Conservation (phyloP, 2,329 filamentous ascomycete species). For the Cladophialophora carrionii region DNA sequence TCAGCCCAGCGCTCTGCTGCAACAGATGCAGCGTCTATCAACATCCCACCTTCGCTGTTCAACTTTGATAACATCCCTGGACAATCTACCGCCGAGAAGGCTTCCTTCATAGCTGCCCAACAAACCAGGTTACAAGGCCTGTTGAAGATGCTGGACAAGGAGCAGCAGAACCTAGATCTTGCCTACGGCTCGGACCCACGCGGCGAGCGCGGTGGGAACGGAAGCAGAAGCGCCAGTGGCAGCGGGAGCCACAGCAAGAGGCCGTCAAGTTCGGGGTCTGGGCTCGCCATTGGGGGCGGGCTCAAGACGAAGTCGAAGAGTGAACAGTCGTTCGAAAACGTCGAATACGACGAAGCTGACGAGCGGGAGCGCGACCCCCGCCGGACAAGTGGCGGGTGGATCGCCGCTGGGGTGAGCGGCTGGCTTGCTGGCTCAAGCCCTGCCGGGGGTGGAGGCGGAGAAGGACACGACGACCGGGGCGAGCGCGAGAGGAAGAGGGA, state of each 20-base stretch:
- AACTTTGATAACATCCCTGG: constrained; percentile 71
- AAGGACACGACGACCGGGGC: constrained; percentile 8
- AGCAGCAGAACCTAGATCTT: constrained; percentile 66
- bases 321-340: constrained; percentile 87
- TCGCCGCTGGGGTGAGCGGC: constrained; percentile 29
- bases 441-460: constrained; percentile 20
- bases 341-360: constrained; percentile 75
- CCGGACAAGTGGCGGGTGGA: constrained; percentile 36
- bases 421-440: constrained; percentile 32
- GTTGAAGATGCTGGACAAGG: constrained; percentile 75
- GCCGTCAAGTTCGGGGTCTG: constrained; percentile 35
- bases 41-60: constrained; percentile 61
- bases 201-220: constrained; percentile 17
- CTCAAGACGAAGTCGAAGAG: constrained; percentile 69
- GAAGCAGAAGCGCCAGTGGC: constrained; percentile 2
- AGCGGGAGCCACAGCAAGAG: constrained; percentile 18
- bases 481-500: constrained; percentile 18
- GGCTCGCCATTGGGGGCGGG: constrained; percentile 14
- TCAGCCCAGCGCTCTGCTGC: constrained; percentile 23
- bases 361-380: constrained; percentile 27
- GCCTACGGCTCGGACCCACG: constrained; percentile 45
- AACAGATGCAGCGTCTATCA: constrained; percentile 30
- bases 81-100: constrained; percentile 63
- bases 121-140: constrained; percentile 75
- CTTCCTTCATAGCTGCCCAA: constrained; percentile 76